Base-by-base conservation (phyloP, 2,329 filamentous ascomycete genomes). In the Talaromyces sp. region DNA sequence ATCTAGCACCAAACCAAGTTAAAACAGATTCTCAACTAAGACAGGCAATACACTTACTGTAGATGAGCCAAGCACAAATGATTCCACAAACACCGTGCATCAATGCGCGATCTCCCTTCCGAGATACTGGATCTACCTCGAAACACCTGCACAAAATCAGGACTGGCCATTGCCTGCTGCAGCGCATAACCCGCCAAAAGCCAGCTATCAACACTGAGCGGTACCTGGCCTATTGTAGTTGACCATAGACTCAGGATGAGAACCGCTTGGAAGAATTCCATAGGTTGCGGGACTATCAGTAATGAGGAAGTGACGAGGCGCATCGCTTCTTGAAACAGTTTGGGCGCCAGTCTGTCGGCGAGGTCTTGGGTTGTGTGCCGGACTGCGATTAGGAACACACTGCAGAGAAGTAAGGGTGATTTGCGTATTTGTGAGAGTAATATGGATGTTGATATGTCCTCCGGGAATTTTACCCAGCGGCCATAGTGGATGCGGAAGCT, bases 181-280 rank as follows among this genome's bases (percentile, higher is more conserved):
- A 82, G 68, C 11, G 78, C 78, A 71, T 77, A 81, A 6, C 79
- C 79, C 58, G 75, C 81, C 15, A 81, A 69, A 22, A 81, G 75
- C 80, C 80, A 82, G 61, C 78, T 81, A 68, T 82, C 80, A 34
- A 82, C 75, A 53, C 78, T 79, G 64, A 82, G 67, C 0, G 79
- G 80, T 10, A 78, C 73, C 63, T 81, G 78, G 1, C 78, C 63
- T 78, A 81, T 78, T 1, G 80, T 82, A 0, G 79, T 82, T 4
- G 80, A 82, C 80, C 80, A 82, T 70, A 82, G 70, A 60, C 76
- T 78, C 4, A 82, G 70, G n/a, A 82, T 73, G 1, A 82, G 67
- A 7, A 73, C 72, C 7, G 79, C 77, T 68, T 82, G 80, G 51
- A 82, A 81, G 67, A 81, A 82, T 27, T 79, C 77, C 11, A 80